Evolutionary conservation across 345 rosid genomes (phyloP).

Genomic region (Psidium guajava): DNA sequence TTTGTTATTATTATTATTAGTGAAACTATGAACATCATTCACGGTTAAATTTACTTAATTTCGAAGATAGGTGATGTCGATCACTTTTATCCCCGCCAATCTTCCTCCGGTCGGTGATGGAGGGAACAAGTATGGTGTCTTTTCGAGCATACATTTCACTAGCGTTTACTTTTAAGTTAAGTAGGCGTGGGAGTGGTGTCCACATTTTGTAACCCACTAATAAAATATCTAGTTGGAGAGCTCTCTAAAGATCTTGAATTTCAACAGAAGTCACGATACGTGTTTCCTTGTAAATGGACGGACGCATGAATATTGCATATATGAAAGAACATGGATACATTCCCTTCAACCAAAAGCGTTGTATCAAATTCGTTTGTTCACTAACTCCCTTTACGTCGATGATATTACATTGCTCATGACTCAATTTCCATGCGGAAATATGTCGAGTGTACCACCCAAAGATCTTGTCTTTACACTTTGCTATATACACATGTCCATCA

Average conservation of each 20-base stretch:
- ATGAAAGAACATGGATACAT: neutral
- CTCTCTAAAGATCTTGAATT: neutral
- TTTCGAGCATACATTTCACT: neutral
- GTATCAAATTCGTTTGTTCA: neutral
- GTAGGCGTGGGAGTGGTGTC: neutral
- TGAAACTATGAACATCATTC: neutral
- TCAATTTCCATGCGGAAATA: neutral
- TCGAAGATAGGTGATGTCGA: neutral
- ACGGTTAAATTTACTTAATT: too few relatives aligned
- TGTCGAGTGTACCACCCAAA: neutral
- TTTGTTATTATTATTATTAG: too few relatives aligned
- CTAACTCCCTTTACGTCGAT: neutral
- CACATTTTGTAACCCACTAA: neutral
- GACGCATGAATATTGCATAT: neutral
- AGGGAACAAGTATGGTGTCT: neutral
- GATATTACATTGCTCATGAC: neutral
- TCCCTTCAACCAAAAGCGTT: neutral
- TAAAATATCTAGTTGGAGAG: neutral
- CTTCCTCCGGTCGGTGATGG: neutral
- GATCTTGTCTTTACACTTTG: neutral
- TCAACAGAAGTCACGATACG: neutral
- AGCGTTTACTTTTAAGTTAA: neutral
- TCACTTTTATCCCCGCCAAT: neutral
- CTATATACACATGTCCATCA: neutral
- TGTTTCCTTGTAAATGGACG: neutral